Percentiles rank a stretch among this genome's conserved stretches.
Conservation (phyloP, 768 basidiomycete species). For the Mycena venus region DNA sequence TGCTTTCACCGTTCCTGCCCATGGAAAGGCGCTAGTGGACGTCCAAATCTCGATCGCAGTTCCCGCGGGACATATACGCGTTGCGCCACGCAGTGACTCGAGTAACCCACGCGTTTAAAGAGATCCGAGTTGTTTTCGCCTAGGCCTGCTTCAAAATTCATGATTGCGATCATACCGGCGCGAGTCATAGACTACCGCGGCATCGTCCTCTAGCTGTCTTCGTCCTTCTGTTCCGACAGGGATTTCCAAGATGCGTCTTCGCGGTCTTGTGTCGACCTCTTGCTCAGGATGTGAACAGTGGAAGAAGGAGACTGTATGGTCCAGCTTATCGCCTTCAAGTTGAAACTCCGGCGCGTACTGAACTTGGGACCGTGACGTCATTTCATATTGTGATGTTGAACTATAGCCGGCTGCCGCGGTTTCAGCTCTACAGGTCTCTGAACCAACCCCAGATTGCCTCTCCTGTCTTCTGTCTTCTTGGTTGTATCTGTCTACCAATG, state of each 20-base stretch:
- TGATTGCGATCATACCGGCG: slow-evolving; percentile 98
- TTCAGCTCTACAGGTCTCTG: slow-evolving; percentile 95
- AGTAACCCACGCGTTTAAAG: slow-evolving; percentile 60
- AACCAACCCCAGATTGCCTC: slow-evolving; percentile 32
- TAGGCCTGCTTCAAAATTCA: slow-evolving; percentile 92
- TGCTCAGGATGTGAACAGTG: slow-evolving; percentile 61
- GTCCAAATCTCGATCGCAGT: slow-evolving; percentile 96
- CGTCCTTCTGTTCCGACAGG: slow-evolving; percentile 90
- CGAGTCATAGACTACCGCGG: slow-evolving; percentile 97
- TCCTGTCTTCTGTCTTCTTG: slow-evolving; percentile 14
- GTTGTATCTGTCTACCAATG: not conserved
- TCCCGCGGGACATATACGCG: slow-evolving; percentile 93
- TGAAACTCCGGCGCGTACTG: slow-evolving; percentile 82
- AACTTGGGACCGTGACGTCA: slow-evolving; percentile 6
- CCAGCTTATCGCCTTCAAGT: slow-evolving; percentile 94
- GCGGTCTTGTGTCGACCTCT: not conserved
- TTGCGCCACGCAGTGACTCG: slow-evolving; percentile 95
- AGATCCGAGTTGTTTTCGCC: not conserved
- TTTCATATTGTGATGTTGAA: slow-evolving; percentile 54
- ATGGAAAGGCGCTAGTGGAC: slow-evolving; percentile 91
- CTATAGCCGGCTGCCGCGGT: slow-evolving; percentile 85
- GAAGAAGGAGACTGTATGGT: slow-evolving; percentile 96
- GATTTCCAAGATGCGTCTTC: slow-evolving; percentile 82
- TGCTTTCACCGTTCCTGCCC: slow-evolving; percentile 75
- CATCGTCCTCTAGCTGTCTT: no score